Conservation (phyloP, 495 filamentous ascomycete species). For the Talaromyces trachyspermus region DNA sequence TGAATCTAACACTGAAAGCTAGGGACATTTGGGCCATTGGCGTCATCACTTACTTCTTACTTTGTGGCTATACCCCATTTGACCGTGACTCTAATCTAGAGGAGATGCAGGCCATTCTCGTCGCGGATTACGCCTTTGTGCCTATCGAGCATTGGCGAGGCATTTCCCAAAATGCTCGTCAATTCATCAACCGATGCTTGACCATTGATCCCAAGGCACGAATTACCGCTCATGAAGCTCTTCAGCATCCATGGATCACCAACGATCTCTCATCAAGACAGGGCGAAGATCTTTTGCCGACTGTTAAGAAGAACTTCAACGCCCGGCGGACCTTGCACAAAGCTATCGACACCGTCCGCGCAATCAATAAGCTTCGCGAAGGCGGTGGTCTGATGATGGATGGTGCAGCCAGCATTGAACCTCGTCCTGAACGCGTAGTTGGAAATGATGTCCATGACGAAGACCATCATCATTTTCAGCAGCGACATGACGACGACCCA, state of each 20-base stretch:
- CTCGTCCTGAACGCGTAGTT: conserved; percentile 46
- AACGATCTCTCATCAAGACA: conserved; percentile 28
- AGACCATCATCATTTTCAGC: conserved; percentile 21
- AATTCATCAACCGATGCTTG: conserved; percentile 83
- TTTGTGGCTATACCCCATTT: conserved; percentile 97
- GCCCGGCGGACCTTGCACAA: conserved; percentile 88
- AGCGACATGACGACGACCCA: conserved; percentile 20
- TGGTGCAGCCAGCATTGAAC: conserved; percentile 57
- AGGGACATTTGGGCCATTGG: conserved; percentile 77
- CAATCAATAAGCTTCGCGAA: conserved; percentile 92
- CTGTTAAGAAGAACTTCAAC: conserved; percentile 99
- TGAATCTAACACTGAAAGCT: conserved; percentile 3
- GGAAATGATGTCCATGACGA: conserved; percentile 33
- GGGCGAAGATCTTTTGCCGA: conserved; percentile 72
- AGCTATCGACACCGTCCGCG: conserved; percentile 95
- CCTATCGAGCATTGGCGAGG: conserved; percentile 94
- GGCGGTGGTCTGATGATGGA: conserved; percentile 80
- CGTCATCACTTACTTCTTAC: conserved; percentile 88
- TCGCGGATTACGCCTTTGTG: conserved; percentile 94
- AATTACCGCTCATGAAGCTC: conserved; percentile 91
- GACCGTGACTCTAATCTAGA: conserved; percentile 96
- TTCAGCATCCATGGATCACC: conserved; percentile 81
- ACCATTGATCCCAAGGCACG: conserved; percentile 80
- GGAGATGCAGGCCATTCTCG: conserved; percentile 98
- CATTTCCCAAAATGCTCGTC: conserved; percentile 75